These are phyloP conservation scores for Thalassiosira hispida DNA, from an alignment of 352 stramenopile species.

Conservation along the genomic window DNA sequence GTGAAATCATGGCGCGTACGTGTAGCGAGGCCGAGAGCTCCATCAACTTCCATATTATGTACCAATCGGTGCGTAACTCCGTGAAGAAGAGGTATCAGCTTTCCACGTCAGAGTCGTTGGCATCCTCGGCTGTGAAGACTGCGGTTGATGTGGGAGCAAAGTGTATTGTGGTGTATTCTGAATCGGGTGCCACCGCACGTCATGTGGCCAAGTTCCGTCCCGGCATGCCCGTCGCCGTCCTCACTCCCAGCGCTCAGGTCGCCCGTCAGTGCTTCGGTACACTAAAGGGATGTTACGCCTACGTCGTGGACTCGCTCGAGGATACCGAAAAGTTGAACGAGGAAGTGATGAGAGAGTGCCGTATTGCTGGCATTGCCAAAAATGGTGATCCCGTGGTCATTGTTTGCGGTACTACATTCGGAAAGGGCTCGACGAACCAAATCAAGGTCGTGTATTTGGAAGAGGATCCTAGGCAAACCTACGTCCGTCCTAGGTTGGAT, in stretches of 20 bases:
- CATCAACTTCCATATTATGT: constrained; percentile 95
- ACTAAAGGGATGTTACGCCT: constrained; percentile 69
- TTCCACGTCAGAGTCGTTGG: constrained; percentile 93
- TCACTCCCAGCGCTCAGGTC: constrained; percentile 65
- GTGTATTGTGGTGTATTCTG: constrained; percentile 96
- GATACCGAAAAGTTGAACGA: constrained; percentile 45
- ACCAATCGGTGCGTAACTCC: constrained; percentile 87
- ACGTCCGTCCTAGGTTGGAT: constrained; percentile 24
- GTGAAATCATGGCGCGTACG: constrained; percentile 89
- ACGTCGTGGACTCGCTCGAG: constrained; percentile 57
- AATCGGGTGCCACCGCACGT: constrained; percentile 92
- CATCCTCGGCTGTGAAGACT: constrained; percentile 96
- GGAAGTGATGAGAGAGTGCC: constrained; percentile 52
- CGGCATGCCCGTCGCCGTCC: constrained; percentile 69
- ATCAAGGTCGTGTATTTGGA: constrained; percentile 53
- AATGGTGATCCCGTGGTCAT: constrained; percentile 47
- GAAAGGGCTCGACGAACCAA: constrained; percentile 39
- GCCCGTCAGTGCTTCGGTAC: constrained; percentile 78
- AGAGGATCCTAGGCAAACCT: constrained; percentile 13
- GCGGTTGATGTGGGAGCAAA: constrained; percentile 95
- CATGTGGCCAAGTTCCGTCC: constrained; percentile 94
- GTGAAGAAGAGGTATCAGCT: constrained; percentile 66
- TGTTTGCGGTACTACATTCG: constrained; percentile 39
- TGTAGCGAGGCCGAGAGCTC: constrained; percentile 94
- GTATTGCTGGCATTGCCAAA: constrained; percentile 31